phyloP scores from a whole-genome alignment of 2,329 filamentous ascomycete genomes.

The Fusarium sp. region DNA sequence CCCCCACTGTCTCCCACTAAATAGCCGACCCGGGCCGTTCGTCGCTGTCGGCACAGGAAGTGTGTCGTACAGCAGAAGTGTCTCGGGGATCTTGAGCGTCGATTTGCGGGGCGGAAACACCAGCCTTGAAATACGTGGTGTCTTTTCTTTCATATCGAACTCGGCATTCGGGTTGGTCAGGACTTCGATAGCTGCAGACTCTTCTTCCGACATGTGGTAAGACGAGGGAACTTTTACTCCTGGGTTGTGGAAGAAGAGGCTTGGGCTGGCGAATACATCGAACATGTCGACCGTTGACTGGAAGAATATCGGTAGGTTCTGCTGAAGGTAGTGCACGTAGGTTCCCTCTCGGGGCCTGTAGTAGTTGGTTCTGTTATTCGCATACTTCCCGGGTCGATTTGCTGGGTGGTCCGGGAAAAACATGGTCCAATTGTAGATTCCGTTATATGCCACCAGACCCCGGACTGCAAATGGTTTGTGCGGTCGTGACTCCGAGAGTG shows the following conservation, averaged over 20 bases:
- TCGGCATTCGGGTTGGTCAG: slow-evolving; percentile 34
- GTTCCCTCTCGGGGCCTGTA: slow-evolving; percentile 42
- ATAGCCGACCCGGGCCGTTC: slow-evolving; percentile 21
- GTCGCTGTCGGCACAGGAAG: slow-evolving; percentile 29
- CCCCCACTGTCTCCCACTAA: slow-evolving; percentile 36
- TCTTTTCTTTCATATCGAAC: slow-evolving; percentile 24
- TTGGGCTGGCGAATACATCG: slow-evolving; percentile 67
- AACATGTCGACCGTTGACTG: slow-evolving; percentile 59
- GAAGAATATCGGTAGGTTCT: slow-evolving; percentile 57
- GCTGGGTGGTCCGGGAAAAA: slow-evolving; percentile 63
- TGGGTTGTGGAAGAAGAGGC: slow-evolving; percentile 66
- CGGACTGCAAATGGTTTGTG: slow-evolving; percentile 57
- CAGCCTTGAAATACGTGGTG: slow-evolving; percentile 54
- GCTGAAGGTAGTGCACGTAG: slow-evolving; percentile 50
- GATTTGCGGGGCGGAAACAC: slow-evolving; percentile 59
- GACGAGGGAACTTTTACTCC: slow-evolving; percentile 56
- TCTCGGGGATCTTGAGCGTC: slow-evolving; percentile 59
- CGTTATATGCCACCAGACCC: slow-evolving; percentile 66
- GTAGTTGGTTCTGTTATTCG: slow-evolving; percentile 24
- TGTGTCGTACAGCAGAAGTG: slow-evolving; percentile 58
- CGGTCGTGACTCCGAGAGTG: slow-evolving; percentile 63
- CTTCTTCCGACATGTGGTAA: slow-evolving; percentile 51
- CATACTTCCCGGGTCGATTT: slow-evolving; percentile 44
- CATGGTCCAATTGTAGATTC: slow-evolving; percentile 71
- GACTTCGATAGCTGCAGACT: slow-evolving; percentile 39